Conservation (phyloP, 495 filamentous ascomycete species). For the Penicillium robsamsonii region DNA sequence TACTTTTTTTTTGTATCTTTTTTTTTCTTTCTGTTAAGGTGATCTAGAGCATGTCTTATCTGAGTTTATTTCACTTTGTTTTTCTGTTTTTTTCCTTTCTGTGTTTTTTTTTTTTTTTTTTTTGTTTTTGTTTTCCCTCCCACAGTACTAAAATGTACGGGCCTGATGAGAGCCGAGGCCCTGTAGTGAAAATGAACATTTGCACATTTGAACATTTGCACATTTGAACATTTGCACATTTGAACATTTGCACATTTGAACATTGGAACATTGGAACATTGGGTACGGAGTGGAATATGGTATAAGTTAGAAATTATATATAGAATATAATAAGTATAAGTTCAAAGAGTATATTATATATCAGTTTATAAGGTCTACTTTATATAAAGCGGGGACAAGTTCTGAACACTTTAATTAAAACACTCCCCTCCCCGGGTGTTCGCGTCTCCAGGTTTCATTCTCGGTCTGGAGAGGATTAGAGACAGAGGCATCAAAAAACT, state of each 20-base stretch:
- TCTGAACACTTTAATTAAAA: background rate
- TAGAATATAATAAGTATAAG: background rate
- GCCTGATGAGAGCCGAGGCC: constrained; percentile 12
- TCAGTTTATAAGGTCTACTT: background rate
- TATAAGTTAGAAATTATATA: background rate
- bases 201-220: too few species aligned
- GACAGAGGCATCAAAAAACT: background rate
- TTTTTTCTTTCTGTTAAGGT: background rate
- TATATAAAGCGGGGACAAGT: background rate
- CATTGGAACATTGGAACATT: too few species aligned
- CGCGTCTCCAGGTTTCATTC: constrained; percentile 3
- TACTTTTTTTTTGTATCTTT: constrained; percentile 1
- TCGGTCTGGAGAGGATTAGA: background rate
- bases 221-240: too few species aligned
- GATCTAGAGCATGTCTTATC: constrained; percentile 3
- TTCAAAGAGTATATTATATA: background rate
- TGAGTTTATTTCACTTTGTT: background rate
- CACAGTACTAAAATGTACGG: background rate
- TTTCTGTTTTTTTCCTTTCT: background rate
- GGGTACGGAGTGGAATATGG: background rate
- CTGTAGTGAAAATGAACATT: background rate
- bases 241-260: too few species aligned
- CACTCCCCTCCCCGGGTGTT: background rate
- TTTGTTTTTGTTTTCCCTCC: background rate
- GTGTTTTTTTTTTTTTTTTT: background rate